Evolutionary conservation across 306 rosid genomes (phyloP).

Genomic region (Adenanthera pavonina): DNA sequence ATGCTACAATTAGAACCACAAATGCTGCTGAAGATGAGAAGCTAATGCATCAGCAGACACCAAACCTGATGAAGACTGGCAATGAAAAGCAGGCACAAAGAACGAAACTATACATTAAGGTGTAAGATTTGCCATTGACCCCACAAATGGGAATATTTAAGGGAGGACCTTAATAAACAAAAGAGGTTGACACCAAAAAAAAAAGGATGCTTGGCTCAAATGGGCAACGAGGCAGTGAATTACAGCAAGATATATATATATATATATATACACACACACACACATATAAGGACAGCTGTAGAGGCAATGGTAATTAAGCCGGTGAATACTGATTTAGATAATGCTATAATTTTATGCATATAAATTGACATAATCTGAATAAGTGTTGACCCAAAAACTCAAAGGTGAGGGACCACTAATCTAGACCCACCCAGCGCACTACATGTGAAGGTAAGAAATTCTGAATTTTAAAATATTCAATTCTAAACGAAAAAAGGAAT

Average conservation of each 20-base stretch:
- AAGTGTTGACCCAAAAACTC: conserved; percentile 29
- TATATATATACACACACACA: background rate
- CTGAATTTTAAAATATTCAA: conserved; percentile 30
- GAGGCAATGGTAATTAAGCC: conserved; percentile 27
- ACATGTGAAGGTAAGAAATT: conserved; percentile 46
- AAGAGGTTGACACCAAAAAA: conserved; percentile 42
- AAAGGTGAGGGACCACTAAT: conserved; percentile 27
- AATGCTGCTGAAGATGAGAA: conserved; percentile 29
- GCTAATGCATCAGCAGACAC: conserved; percentile 33
- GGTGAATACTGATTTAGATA: conserved; percentile 10
- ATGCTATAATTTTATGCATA: background rate
- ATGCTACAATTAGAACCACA: conserved; percentile 32
- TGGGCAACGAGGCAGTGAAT: conserved; percentile 33
- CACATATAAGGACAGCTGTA: conserved; percentile 42
- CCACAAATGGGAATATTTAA: conserved; percentile 34
- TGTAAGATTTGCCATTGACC: conserved; percentile 44
- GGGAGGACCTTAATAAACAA: conserved; percentile 25
- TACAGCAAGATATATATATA: conserved; percentile 34
- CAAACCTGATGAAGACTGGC: conserved; percentile 41
- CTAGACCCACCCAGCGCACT: conserved; percentile 50
- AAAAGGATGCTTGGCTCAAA: conserved; percentile 42
- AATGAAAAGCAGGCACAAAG: conserved; percentile 3
- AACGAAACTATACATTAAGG: conserved; percentile 15
- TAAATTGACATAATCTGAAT: conserved; percentile 23
- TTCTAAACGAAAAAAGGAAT: background rate